These are phyloP conservation scores for Borealophlyctis nickersoniae DNA, from an alignment of 192 early-diverging fungal species.

Conservation along the genomic window DNA sequence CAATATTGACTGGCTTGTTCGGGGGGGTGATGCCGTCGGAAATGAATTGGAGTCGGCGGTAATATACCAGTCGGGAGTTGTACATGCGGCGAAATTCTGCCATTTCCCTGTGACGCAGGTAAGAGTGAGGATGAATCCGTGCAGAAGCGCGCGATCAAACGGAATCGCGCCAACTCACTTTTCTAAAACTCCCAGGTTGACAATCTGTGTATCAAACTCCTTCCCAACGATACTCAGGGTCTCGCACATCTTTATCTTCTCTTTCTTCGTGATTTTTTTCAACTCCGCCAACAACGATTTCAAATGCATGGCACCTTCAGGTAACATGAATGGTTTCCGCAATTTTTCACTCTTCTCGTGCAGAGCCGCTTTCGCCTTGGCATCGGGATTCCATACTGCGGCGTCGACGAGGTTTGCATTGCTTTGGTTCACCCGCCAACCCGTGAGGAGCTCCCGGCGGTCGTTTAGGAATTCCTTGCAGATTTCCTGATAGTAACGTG, in stretches of 20 bases:
- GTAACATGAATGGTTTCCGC: conserved; percentile 9
- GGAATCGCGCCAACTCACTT: conserved; percentile 29
- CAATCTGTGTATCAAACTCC: conserved; percentile 16
- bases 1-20: conserved; percentile 19
- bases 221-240: neutral
- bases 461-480: conserved; percentile 27
- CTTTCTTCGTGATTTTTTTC: conserved; percentile 18
- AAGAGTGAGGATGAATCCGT: conserved; percentile 11
- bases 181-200: conserved; percentile 21
- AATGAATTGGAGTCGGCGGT: conserved; percentile 34
- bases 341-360: too few relatives aligned
- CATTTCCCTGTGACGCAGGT: conserved; percentile 30
- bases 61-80: conserved; percentile 45
- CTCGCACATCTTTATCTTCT: conserved; percentile 8
- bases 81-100: conserved; percentile 22
- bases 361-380: conserved; percentile 2
- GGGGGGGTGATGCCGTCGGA: conserved; percentile 36
- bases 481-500: conserved; percentile 19
- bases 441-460: conserved; percentile 35
- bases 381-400: too few relatives aligned
- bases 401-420: neutral
- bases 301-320: neutral
- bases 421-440: neutral
- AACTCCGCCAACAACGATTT: conserved; percentile 21
- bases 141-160: conserved; percentile 5